Percentiles rank a stretch among this genome's conserved stretches.
Evolutionary conservation across 331 rosid genomes (phyloP).

Genomic region (Telfairia occidentalis): DNA sequence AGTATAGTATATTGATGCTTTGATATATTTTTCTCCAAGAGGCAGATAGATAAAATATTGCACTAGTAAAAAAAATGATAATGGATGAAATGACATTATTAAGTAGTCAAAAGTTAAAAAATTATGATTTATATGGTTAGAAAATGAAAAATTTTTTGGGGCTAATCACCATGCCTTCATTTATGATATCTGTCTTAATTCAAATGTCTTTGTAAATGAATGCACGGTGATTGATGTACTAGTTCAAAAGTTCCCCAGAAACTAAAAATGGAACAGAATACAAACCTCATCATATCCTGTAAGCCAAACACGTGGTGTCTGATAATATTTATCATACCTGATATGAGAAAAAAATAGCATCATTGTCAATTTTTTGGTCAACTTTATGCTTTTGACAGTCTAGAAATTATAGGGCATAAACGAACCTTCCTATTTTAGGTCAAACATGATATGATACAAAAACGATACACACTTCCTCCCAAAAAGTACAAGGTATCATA

Average conservation of each 20-base stretch:
- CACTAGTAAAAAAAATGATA: not conserved
- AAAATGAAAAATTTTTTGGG: too few species aligned
- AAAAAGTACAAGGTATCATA: not conserved
- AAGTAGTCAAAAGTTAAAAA: too few species aligned
- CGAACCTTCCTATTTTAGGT: too few species aligned
- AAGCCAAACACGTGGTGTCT: constrained; percentile 98
- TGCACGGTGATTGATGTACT: not conserved
- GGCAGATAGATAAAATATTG: not conserved
- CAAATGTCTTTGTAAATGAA: not conserved
- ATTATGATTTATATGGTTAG: too few species aligned
- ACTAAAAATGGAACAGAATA: not conserved
- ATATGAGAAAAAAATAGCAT: not conserved
- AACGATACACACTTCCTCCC: not conserved
- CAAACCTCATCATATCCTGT: constrained; percentile 92
- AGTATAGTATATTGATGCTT: not conserved
- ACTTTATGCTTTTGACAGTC: not conserved
- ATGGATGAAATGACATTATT: not conserved
- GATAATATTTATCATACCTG: constrained; percentile 94
- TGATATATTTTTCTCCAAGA: not conserved
- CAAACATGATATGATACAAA: not conserved
- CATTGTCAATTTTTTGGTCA: not conserved
- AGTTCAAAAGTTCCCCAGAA: not conserved
- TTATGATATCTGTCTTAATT: not conserved
- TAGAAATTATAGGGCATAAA: not conserved
- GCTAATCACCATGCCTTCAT: too few species aligned